A percentile compares a stretch with the other conserved stretches of the same genome.
These are phyloP conservation scores for Saksenaea vasiformis DNA, from an alignment of 371 early-diverging fungal species.

Conservation along the genomic window DNA sequence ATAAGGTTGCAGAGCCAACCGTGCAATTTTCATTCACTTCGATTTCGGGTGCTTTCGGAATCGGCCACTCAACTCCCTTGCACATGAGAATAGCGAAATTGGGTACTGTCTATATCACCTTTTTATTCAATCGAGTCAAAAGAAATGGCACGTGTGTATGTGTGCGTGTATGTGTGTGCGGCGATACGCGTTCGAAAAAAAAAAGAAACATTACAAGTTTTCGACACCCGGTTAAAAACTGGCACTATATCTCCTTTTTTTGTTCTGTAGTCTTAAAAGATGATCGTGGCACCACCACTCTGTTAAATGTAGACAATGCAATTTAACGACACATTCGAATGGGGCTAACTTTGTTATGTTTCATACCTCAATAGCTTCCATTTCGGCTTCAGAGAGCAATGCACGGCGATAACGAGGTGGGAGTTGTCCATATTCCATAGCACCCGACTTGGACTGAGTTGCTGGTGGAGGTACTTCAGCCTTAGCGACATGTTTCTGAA, in stretches of 20 bases:
- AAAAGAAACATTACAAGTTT: background rate
- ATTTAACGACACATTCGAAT: background rate
- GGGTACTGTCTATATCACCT: background rate
- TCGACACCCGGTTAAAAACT: background rate
- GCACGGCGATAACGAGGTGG: slow-evolving; percentile 41
- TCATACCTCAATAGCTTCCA: slow-evolving; percentile 53
- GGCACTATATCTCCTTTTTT: background rate
- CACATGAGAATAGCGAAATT: background rate
- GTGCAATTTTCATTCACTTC: background rate
- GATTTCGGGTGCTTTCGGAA: slow-evolving; percentile 2
- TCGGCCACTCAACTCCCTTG: background rate
- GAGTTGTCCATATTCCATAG: slow-evolving; percentile 40
- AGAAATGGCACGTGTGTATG: background rate
- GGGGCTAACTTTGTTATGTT: background rate
- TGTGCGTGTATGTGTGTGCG: background rate
- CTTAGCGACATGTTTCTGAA: slow-evolving; percentile 48
- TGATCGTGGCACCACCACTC: slow-evolving; percentile 42
- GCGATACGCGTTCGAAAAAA: background rate
- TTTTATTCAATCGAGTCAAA: slow-evolving; percentile 1
- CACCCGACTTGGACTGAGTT: slow-evolving; percentile 5
- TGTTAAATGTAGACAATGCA: slow-evolving; percentile 13
- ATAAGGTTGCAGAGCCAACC: background rate
- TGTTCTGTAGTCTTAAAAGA: slow-evolving; percentile 16
- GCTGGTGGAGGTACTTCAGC: slow-evolving; percentile 18
- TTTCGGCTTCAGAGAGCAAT: slow-evolving; percentile 44